Base-by-base conservation (phyloP, 2,329 filamentous ascomycete species). In the Phaeoacremonium minimum region DNA sequence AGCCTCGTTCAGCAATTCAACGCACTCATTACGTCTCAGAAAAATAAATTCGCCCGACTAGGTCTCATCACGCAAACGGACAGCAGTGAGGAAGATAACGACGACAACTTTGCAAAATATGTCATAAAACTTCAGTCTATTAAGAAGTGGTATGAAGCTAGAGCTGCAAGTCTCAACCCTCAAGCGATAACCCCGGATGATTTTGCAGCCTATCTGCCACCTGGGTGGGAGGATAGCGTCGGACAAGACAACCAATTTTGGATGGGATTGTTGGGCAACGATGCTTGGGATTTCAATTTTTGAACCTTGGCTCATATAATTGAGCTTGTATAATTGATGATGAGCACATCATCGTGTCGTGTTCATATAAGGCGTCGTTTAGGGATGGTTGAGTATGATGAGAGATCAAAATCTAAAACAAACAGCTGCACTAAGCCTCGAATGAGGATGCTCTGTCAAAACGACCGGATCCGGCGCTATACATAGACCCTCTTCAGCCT, bases 141-240 rank as follows among this genome's bases (percentile, higher is more conserved):
- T n/a, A 55, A 52, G 36, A 43, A 38, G 7, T 62, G 59, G 56
- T 57, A 52, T 36, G 50, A 55, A 29, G 41, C 49, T 4, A 49
- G 50, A 28, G 26, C 53, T 4, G 34, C 37, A 15, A 17, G 30
- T 16, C 5, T 12, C 7, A 20, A 8, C 6, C 12, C 15, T 6
- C n/a, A n/a, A n/a, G n/a, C n/a, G n/a, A n/a, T n/a, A n/a, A 11
- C 31, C 17, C 7, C 16, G 15, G 31, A 48, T 15, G 44, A 46
- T 6, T 19, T 41, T 18, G 22, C 22, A 26, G 22, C 22, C 9
- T 26, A 26, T n/a, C n/a, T n/a, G n/a, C 9, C 22, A n/a, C 9
- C n/a, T 9, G 22, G n/a, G 9, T 26, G 22, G 22, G 22, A 9
- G 9, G 22, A 9, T 9, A 9, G 9, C 22, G 22, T 9, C 22